These are phyloP conservation scores for Aspergillus ochraceus DNA, from an alignment of 2,329 filamentous ascomycete genomes.

Conservation along the genomic window DNA sequence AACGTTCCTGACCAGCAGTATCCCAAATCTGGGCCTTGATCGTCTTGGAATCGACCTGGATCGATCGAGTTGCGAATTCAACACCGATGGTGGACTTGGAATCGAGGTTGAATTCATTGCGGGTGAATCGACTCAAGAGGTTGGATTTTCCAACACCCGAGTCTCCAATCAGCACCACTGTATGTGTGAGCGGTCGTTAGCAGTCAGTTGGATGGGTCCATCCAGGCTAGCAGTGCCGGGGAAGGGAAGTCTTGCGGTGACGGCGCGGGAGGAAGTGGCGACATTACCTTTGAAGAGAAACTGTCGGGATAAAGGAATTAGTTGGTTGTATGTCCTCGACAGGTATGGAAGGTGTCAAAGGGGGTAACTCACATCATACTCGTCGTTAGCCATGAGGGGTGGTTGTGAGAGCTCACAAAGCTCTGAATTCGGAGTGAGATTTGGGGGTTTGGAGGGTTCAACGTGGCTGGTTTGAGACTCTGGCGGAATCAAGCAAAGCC, in stretches of 20 bases:
- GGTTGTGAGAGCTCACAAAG: conserved; percentile 23
- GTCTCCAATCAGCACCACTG: conserved; percentile 98
- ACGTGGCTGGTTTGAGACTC: conserved; percentile 20
- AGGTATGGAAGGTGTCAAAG: neutral
- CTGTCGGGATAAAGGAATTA: conserved; percentile 50
- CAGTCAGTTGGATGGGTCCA: conserved; percentile 18
- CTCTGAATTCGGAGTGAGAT: conserved; percentile 17
- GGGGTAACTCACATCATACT: conserved; percentile 85
- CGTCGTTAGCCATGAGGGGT: conserved; percentile 90
- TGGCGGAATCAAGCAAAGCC: conserved; percentile 9
- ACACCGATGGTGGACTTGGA: conserved; percentile 99
- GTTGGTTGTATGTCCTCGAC: conserved; percentile 2
- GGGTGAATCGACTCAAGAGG: conserved; percentile 97
- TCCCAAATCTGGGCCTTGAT: conserved; percentile 99
- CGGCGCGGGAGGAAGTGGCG: conserved; percentile 24
- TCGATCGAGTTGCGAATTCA: conserved; percentile 97
- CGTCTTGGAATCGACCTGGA: conserved; percentile 98
- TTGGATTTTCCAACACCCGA: conserved; percentile 99
- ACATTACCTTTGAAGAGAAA: conserved; percentile 96
- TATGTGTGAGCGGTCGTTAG: conserved; percentile 17
- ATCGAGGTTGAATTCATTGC: conserved; percentile 99
- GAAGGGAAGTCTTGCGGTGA: conserved; percentile 21
- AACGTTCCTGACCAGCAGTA: conserved; percentile 97
- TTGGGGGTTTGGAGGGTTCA: conserved; percentile 17
- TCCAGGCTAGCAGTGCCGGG: conserved; percentile 8